A percentile compares a stretch with the other conserved stretches of the same genome.
These are phyloP conservation scores for Fusarium penzigii DNA, from an alignment of 2,329 filamentous ascomycete species.

Conservation along the genomic window DNA sequence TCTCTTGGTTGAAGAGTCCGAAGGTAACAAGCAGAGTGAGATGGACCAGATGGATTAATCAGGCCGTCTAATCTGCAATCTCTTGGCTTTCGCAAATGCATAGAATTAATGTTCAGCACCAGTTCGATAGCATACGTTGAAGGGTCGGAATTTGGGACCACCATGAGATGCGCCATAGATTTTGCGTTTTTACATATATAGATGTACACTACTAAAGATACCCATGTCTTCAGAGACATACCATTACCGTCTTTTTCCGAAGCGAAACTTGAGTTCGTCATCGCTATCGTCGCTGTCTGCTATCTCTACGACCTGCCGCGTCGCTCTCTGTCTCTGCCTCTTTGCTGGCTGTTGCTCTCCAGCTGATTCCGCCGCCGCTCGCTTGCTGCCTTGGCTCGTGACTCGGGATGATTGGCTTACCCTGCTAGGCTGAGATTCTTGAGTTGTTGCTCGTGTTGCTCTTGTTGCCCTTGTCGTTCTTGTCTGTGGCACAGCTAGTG, in stretches of 20 bases:
- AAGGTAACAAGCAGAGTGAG: slow-evolving; percentile 38
- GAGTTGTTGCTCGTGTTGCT: slow-evolving; percentile 21
- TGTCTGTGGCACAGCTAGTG: slow-evolving; percentile 11
- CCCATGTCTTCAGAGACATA: slow-evolving; percentile 26
- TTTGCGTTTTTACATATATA: slow-evolving; percentile 13
- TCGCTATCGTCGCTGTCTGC: slow-evolving; percentile 52
- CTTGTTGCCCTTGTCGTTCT: slow-evolving; percentile 27
- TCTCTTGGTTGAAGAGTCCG: slow-evolving; percentile 59
- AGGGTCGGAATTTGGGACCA: neutral
- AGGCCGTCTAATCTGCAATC: slow-evolving; percentile 8
- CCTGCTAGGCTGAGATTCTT: slow-evolving; percentile 32
- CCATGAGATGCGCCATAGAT: slow-evolving; percentile 14
- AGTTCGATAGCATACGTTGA: neutral
- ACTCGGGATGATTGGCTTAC: slow-evolving; percentile 30
- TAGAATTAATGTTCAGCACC: neutral
- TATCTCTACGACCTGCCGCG: slow-evolving; percentile 37
- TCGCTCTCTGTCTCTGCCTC: slow-evolving; percentile 34
- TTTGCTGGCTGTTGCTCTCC: slow-evolving; percentile 33
- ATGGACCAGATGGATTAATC: slow-evolving; percentile 69
- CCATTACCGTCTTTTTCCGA: slow-evolving; percentile 49
- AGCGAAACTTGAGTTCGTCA: slow-evolving; percentile 58
- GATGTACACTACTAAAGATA: slow-evolving; percentile 34
- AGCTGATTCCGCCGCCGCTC: slow-evolving; percentile 33
- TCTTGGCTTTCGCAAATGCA: neutral
- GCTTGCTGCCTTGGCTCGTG: slow-evolving; percentile 35